Base-by-base conservation (phyloP, 2,329 filamentous ascomycete species). In the Plectosphaerella plurivora region DNA sequence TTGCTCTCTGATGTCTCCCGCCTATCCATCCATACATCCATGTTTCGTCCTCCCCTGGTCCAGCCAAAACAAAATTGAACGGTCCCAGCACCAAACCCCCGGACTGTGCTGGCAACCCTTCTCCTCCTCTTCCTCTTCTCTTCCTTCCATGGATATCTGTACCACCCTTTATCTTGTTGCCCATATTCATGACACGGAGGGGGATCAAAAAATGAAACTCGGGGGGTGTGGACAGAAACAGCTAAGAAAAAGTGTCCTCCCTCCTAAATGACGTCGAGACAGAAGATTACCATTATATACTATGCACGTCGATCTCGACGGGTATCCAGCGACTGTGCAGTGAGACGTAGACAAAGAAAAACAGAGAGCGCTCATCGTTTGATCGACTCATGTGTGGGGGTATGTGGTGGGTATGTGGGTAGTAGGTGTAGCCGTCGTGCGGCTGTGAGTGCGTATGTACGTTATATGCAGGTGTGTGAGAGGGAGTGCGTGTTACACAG, bases 271-370 rank as follows among this genome's bases (percentile, higher is more conserved):
- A 28, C 45, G 42, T 28, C 50, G 41, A 56, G 47, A 47, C 36
- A 53, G 53, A 53, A 49, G 53, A 57, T 57, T 57, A 57, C 56
- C 56, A 57, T 57, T 57, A 57, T 57, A 57, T 57, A 57, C 52
- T 57, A 57, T 55, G 51, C 42, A 39, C 48, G 49, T 53, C 39
- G 49, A 48, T 53, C 49, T 18, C 36, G 50, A 50, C 35, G 54
- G 42, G 47, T 51, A 35, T 50, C 46, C 49, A 41, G 50, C 54
- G 44, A 41, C 55, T 51, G 45, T 47, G 46, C 52, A 54, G 35
- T 39, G 52, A 56, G 50, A 54, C 24, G 36, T 33, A 50, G 45
- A 57, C 55, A 56, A 57, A 56, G 36, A 48, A 57, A 22, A 57
- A 52, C 18, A 20, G 36, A 49, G 45, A 51, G 53, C 51, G 39